Base-by-base conservation (phyloP, 169 alveolate genomes). In the Babesia caballi region DNA sequence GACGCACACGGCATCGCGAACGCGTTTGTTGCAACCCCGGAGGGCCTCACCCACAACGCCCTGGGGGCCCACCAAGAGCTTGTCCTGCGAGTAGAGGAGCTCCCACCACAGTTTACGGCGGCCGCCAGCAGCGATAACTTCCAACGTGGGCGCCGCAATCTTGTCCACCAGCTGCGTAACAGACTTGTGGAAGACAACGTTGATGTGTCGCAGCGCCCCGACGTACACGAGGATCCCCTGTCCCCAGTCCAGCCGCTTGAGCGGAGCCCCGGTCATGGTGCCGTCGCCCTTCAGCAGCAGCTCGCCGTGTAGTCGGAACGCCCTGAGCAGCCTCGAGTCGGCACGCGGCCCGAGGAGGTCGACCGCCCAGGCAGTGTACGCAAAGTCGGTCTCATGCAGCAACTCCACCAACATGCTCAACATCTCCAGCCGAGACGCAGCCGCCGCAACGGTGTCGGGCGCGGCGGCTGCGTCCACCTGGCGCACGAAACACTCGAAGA, bases 321-420 rank as follows among this genome's bases (percentile, higher is more conserved):
- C 73, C 30, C 5, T 44, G 14, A 63, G 23, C 19, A 63, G 60
- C 19, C 40, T 28, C 11, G 73, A 17, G 21, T 63, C 73, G 25
- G 60, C 73, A 21, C 73, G 58, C 9, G 58, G 21, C 19, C 73
- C 73, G 0, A 63, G 50, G 14, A 44, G n/a, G 25, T 63, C 73
- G 9, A 63, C 73, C 0, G 60, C 73, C 73, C 73, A 63, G n/a
- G 73, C 73, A 5, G 73, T 63, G 60, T 63, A 63, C 23, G 61
- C 73, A n/a, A 63, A 28, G 38, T 63, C 73, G 9, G 38, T 49
- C 33, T 63, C 73, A 28, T 63, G 73, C n/a, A 63, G 21, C 46
- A 63, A 28, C 36, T 63, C 73, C 60, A 63, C 63, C 28, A 63
- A 5, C 9, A 9, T 15, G 42, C 19, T 21, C 50, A 63, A 32